Percentiles rank a stretch among this genome's conserved stretches.
phyloP scores from a whole-genome alignment of 164 flowering plant genomes.

The Brasenia schreberi region DNA sequence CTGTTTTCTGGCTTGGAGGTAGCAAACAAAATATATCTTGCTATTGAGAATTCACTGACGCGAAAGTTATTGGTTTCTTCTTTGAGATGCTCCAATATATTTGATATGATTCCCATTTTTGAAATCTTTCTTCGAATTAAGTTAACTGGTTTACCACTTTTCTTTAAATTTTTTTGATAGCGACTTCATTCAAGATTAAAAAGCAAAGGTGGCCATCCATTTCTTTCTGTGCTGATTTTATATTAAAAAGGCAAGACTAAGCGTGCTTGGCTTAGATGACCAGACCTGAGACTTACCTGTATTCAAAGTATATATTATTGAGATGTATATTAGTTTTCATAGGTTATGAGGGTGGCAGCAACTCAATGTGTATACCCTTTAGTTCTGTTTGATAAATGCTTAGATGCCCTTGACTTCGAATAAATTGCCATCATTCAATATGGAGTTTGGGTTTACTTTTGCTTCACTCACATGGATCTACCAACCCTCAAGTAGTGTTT shows the following conservation, averaged over 20 bases:
- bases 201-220: background rate
- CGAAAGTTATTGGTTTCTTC: background rate
- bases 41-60: background rate
- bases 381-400: too few species aligned
- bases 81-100: background rate
- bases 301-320: too few species aligned
- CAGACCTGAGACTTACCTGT: background rate
- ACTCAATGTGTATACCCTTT: too few species aligned
- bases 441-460: background rate
- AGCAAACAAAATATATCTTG: background rate
- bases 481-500: background rate
- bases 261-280: background rate
- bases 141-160: background rate
- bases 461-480: background rate
- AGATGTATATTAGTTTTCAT: too few species aligned
- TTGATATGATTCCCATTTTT: background rate
- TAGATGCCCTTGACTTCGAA: background rate
- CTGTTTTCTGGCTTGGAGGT: background rate
- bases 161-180: background rate
- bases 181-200: background rate
- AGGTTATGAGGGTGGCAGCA: too few species aligned
- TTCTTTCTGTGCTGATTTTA: background rate
- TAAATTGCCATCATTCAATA: background rate
- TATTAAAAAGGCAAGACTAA: background rate
- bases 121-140: background rate